Base-by-base conservation (phyloP, 2,329 filamentous ascomycete genomes). In the Phaeosphaeriaceae sp. region DNA sequence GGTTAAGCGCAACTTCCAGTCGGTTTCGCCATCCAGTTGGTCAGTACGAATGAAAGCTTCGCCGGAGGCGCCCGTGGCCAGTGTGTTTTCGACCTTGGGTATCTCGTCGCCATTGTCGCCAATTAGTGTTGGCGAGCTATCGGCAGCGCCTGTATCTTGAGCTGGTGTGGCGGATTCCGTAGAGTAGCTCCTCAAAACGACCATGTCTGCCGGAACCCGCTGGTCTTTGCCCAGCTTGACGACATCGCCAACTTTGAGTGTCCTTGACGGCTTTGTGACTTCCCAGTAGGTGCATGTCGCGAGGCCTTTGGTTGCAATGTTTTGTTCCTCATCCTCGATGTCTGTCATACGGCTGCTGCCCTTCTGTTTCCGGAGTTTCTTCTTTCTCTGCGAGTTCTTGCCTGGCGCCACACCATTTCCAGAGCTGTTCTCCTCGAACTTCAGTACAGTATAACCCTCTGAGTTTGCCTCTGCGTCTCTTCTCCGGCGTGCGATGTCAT, bases 1-100 rank as follows among this genome's bases (percentile, higher is more conserved):
- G 1, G 95, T 93, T 35, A 98, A 79, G 28, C 96, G 89, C 56
- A 99, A 82, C 79, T 99, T 99, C 96, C 95, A 99, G 74, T 99
- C 95, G 0, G 95, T 99, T 80, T 99, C 95, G 68, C 95, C 95
- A 72, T 99, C 95, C 10, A 99, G 85, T 75, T 99, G 95, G 77
- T 99, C 95, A 1, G 96, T 99, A 60, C 95, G 88, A 73, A 99
- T 98, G 72, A 99, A 99, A 0, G 94, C 94, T 79, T 99, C 96
- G 26, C 93, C 93, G 24, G 84, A 83, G n/a, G 85, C 76, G 15
- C 73, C 72, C 35, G 66, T 65, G 11, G 65, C 64, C 23, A 61
- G 47, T 15, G 63, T 51, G 42, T 35, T 62, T 23, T 73, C 68
- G 7, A 57, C 58, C 30, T 67, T 68, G 19, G 59, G 32, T 0